Evolutionary conservation across 2,329 filamentous ascomycete genomes (phyloP), one percentile per base, ranked within the genome.

Genomic region (Neofusicoccum sp.): DNA sequence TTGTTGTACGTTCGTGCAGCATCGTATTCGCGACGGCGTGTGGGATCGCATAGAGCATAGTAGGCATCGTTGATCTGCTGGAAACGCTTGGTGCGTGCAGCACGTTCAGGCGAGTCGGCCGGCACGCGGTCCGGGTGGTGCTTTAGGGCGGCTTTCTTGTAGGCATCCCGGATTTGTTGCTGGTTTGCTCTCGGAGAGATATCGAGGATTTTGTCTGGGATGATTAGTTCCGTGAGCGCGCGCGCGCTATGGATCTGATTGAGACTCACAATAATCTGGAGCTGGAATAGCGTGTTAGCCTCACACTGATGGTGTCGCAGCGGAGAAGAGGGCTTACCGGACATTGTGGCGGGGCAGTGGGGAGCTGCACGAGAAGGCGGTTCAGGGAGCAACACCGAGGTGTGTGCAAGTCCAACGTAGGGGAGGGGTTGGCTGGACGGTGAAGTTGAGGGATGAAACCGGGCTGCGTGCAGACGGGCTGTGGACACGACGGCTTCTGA

Each of bases 51-150:
- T 30, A 98, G 86, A 0, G 90, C 93, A 75, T 91, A 96, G 81
- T 96, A 96, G 64, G 92, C 91, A 71, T 96, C 92, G 78, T 96
- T 96, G 70, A 96, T 90, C 65, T 90, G 85, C 75, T 96, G 92
- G 79, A 96, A 96, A 72, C 88, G 88, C 70, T 89, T 90, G 5
- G 95, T 99, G 70, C 93, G 89, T 11, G 84, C 76, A 24, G 86
- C 76, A 65, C 93, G 90, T 68, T 98, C 92, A 38, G 93, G 91
- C 4, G 91, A 93, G 76, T 92, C 86, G 65, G 84, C 79, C 30
- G 92, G 83, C 41, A 99, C 91, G 62, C 95, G 90, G 74, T 99
- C 95, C 1, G 93, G 93, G 74, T 98, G 93, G 65, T 90, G 92
- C 77, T 95, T 96, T 47, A 98, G 81, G 31, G n/a, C 66, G 38